Base-by-base conservation (phyloP, 495 filamentous ascomycete species). In the Cenococcum geophilum region DNA sequence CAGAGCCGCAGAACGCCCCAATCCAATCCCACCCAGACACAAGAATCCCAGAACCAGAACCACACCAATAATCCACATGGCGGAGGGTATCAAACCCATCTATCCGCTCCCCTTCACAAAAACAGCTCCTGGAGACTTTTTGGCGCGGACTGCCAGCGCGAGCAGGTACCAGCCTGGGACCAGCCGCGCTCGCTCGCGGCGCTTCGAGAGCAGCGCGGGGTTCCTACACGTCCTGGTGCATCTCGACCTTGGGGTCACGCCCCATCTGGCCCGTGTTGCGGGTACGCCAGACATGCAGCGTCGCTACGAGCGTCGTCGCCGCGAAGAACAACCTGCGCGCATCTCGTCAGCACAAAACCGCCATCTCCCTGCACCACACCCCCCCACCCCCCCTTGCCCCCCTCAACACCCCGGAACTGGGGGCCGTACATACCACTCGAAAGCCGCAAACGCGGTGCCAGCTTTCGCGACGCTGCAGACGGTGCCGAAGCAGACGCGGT, bases 381-480 rank as follows among this genome's bases (percentile, higher is more conserved):
- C 20, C n/a, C 18, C 20, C 8, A n/a, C n/a, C 56, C 20, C 11
- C 6, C 40, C 42, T 55, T 18, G n/a, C n/a, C n/a, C 57, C 43
- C 23, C 27, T 45, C 18, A 54, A 57, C 21, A 32, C 27, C 36
- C 36, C n/a, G 43, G n/a, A 43, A 5, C n/a, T 59, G 37, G 43
- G 53, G 47, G 34, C 60, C 16, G n/a, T n/a, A 68, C 51, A n/a
- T 70, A 83, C 84, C 82, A 86, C 60, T 81, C 77, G 67, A 86
- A 77, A 1, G 81, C 76, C 0, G 72, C 78, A 74, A 86, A 80
- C 5, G 78, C 78, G 6, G 76, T 76, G 0, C 74, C 79, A 10
- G 80, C 82, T 64, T 80, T 78, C 27, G 80, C 72, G 2, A 76
- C 73, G 12, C 62, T 67, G 61, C 84, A 86, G 10, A 74, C 71